Base-by-base conservation (phyloP, 2,329 filamentous ascomycete genomes). In the Lasiodiplodia citricola region DNA sequence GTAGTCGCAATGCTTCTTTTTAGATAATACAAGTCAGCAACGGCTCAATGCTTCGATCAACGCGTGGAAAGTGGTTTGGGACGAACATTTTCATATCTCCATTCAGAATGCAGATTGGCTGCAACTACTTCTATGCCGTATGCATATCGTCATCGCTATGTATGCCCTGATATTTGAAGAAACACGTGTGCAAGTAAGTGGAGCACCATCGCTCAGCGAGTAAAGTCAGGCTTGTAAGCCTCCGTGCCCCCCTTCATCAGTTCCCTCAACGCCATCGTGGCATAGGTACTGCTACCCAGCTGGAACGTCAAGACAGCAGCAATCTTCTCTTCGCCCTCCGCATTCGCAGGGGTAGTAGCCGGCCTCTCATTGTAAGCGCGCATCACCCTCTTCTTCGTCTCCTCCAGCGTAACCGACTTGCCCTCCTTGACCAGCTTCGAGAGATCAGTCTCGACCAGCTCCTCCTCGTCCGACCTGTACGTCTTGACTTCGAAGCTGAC, bases 391-490 rank as follows among this genome's bases (percentile, higher is more conserved):
- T 21, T 65, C 62, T 52, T 65, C 50, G 62, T 55, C 25, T 57
- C 64, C 28, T 70, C 70, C 72, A 67, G 41, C 67, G 70, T 70
- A 11, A 75, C 74, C 11, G 74, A 72, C 68, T 81, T 80, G 41
- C 81, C 78, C 44, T 81, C 81, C 70, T 84, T 83, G 21, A 73
- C 70, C 70, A 95, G 81, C 63, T 86, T 82, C 73, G 97, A 92
- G 68, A 96, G 76, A 78, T 99, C 96, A 0, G 96, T 99, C 70
- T 91, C 88, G 3, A 97, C 91, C 81, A 98, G 90, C 81, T 98
- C 94, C 81, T 96, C 90, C 41, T 91, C 88, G 16, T 41, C 66
- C 2, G 51, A 41, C 47, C 7, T 28, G 60, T 69, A 65, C 28
- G 44, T 35, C 75, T 87, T 90, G 13, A 97, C 87, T 69, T 92